Evolutionary conservation across 2,329 filamentous ascomycete genomes (phyloP).

Genomic region (Grosmannia penicillata): DNA sequence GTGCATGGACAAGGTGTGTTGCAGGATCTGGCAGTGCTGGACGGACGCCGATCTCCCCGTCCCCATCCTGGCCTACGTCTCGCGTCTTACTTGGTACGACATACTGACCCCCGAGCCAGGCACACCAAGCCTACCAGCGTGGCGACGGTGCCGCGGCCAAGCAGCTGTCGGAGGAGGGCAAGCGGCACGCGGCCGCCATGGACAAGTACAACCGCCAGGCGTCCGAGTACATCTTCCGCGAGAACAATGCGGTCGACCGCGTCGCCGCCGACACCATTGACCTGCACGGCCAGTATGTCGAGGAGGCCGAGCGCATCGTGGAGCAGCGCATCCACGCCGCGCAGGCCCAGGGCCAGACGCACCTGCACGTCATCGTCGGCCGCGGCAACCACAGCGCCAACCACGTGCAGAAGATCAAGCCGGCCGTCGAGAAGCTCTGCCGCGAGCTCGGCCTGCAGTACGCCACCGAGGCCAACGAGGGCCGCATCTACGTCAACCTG

Average conservation of each 20-base stretch:
- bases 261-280: slow-evolving; percentile 77
- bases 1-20: slow-evolving; percentile 57
- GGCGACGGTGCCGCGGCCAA: slow-evolving; percentile 80
- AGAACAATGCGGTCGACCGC: slow-evolving; percentile 71
- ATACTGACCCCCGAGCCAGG: slow-evolving; percentile 24
- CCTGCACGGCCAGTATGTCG: slow-evolving; percentile 85
- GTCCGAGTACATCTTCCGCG: slow-evolving; percentile 85
- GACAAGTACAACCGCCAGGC: slow-evolving; percentile 84
- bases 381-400: slow-evolving; percentile 77
- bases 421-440: slow-evolving; percentile 81
- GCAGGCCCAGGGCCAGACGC: slow-evolving; percentile 55
- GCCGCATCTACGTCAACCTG: slow-evolving; percentile 77
- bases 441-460: slow-evolving; percentile 70
- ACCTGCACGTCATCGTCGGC: slow-evolving; percentile 90
- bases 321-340: slow-evolving; percentile 74
- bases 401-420: slow-evolving; percentile 88
- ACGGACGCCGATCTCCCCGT: background rate
- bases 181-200: slow-evolving; percentile 69
- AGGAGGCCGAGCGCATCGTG: slow-evolving; percentile 85
- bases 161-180: slow-evolving; percentile 69
- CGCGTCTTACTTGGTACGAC: background rate
- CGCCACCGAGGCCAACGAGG: slow-evolving; percentile 75
- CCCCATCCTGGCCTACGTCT: background rate
- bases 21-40: background rate
- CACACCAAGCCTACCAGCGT: slow-evolving; percentile 64